Conservation (phyloP, 2,329 filamentous ascomycete genomes). For the Nakataea oryzae region DNA sequence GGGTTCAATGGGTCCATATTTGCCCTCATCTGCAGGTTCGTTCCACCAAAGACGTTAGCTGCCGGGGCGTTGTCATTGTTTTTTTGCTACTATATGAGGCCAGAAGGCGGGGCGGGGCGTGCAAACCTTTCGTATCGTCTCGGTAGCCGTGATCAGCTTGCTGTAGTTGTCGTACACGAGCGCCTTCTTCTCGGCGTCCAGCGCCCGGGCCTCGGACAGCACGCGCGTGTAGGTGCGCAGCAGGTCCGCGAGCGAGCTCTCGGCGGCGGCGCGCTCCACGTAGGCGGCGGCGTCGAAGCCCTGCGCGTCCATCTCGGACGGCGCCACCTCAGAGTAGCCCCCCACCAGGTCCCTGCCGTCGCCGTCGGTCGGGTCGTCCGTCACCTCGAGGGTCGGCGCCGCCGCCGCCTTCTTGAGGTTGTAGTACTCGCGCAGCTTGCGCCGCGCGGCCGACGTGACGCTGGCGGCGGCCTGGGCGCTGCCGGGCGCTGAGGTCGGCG, state of each 20-base stretch:
- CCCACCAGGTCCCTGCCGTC: slow-evolving; percentile 11
- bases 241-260: slow-evolving; percentile 56
- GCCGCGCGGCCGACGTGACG: slow-evolving; percentile 25
- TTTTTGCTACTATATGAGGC: not conserved
- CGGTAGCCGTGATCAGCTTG: slow-evolving; percentile 91
- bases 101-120: slow-evolving; percentile 9
- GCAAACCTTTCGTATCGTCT: slow-evolving; percentile 85
- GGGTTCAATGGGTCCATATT: slow-evolving; percentile 74
- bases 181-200: slow-evolving; percentile 94
- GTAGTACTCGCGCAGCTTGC: slow-evolving; percentile 89
- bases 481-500: slow-evolving; percentile 13
- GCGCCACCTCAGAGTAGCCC: slow-evolving; percentile 42
- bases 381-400: slow-evolving; percentile 30
- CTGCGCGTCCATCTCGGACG: slow-evolving; percentile 62
- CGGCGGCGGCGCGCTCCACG: slow-evolving; percentile 49
- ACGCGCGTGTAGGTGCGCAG: slow-evolving; percentile 61
- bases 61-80: not conserved
- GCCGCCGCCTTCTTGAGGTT: slow-evolving; percentile 52
- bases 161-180: slow-evolving; percentile 98
- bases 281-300: slow-evolving; percentile 66
- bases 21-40: slow-evolving; percentile 50
- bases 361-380: slow-evolving; percentile 20
- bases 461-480: slow-evolving; percentile 9
- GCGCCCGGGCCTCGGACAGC: slow-evolving; percentile 70
- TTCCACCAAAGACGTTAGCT: not conserved